phyloP scores from a whole-genome alignment of 139 green algal genomes.

The Coelastrella sp. region DNA sequence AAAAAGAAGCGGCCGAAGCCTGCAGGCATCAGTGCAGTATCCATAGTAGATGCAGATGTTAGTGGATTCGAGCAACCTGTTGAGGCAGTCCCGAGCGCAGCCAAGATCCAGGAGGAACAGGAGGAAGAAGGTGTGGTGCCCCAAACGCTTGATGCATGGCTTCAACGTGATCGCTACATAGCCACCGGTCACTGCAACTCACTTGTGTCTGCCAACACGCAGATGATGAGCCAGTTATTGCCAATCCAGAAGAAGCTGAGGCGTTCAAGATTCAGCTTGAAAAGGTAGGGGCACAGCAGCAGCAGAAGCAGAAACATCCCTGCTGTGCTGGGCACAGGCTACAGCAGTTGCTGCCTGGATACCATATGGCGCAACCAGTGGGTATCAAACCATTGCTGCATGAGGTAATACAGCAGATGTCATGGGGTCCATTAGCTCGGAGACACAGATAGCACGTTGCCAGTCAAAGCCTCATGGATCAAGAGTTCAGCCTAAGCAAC shows the following conservation, averaged over 20 bases:
- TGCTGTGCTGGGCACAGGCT: background rate
- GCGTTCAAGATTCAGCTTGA: conserved; percentile 55
- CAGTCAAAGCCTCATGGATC: too few species aligned
- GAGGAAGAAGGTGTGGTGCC: conserved; percentile 53
- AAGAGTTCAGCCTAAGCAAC: too few species aligned
- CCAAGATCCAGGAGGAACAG: conserved; percentile 51
- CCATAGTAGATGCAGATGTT: conserved; percentile 76
- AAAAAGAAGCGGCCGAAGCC: conserved; percentile 64
- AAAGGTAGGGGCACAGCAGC: conserved; percentile 48
- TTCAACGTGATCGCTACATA: background rate
- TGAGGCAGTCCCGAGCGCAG: background rate
- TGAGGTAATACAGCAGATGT: too few species aligned
- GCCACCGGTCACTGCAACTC: background rate
- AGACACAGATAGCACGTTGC: too few species aligned
- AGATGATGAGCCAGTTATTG: conserved; percentile 73
- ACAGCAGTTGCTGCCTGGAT: background rate
- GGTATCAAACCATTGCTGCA: background rate
- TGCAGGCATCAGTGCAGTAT: conserved; percentile 42
- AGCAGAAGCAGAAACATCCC: background rate
- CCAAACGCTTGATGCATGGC: background rate
- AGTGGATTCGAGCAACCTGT: conserved; percentile 55
- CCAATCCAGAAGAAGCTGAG: conserved; percentile 76
- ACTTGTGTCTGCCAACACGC: background rate
- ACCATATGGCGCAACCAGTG: background rate
- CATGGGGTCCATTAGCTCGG: too few species aligned